Evolutionary conservation across 331 rosid genomes (phyloP).

Genomic region (Cydonia oblonga): DNA sequence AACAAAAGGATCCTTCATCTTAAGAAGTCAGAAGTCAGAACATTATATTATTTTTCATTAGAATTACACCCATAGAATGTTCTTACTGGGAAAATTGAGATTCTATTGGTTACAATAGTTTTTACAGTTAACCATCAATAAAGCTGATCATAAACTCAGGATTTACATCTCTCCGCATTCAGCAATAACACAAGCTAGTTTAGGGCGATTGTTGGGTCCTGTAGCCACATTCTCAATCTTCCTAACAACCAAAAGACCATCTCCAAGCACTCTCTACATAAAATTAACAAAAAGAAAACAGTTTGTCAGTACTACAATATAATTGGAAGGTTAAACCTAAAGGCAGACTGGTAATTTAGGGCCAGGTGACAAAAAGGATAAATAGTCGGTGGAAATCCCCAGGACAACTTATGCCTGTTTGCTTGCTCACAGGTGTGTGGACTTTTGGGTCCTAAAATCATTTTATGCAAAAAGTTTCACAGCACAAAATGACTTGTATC

Average conservation of each 20-base stretch:
- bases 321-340: not conserved
- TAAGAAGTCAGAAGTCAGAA: not conserved
- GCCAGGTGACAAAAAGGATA: not conserved
- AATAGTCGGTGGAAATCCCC: not conserved
- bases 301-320: not conserved
- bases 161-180: constrained; percentile 95
- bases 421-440: not conserved
- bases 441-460: not conserved
- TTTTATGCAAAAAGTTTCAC: not conserved
- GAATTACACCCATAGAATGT: not conserved
- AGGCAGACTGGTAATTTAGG: not conserved
- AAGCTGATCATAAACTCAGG: not conserved
- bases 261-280: constrained; percentile 93
- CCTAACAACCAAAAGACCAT: constrained; percentile 92
- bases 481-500: not conserved
- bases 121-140: not conserved
- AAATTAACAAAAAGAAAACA: not conserved
- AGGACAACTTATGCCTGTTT: not conserved
- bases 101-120: not conserved
- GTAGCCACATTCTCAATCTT: constrained; percentile 97
- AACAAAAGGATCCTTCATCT: not conserved
- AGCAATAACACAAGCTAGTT: constrained; percentile 65
- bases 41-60: not conserved
- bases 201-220: constrained; percentile 88
- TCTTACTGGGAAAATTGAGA: not conserved